These are phyloP conservation scores for Fusarium sp. DNA, from an alignment of 2,329 filamentous ascomycete genomes.

Conservation along the genomic window DNA sequence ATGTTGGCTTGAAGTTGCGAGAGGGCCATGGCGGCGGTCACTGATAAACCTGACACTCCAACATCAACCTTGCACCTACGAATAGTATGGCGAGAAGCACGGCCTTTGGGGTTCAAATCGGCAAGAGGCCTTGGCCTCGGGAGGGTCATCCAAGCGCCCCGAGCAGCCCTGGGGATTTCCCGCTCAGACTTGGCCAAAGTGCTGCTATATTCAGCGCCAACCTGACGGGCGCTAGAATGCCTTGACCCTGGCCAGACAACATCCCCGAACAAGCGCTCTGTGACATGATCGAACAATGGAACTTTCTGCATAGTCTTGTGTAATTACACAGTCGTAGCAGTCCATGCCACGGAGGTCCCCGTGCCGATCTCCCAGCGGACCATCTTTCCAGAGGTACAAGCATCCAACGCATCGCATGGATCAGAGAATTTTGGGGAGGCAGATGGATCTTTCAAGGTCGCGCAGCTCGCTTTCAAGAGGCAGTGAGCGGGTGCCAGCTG, in stretches of 20 bases:
- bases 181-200: slow-evolving; percentile 24
- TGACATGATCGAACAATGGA: slow-evolving; percentile 19
- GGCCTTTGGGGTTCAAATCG: slow-evolving; percentile 21
- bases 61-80: slow-evolving; percentile 8
- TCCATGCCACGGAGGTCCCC: slow-evolving; percentile 20
- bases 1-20: background rate
- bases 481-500: slow-evolving; percentile 6
- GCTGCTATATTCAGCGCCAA: slow-evolving; percentile 42
- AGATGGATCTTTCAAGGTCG: slow-evolving; percentile 10
- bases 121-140: slow-evolving; percentile 1
- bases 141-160: slow-evolving; percentile 22
- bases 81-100: slow-evolving; percentile 27
- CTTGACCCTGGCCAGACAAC: slow-evolving; percentile 21
- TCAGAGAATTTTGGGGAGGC: background rate
- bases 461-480: slow-evolving; percentile 15
- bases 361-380: slow-evolving; percentile 24
- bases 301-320: slow-evolving; percentile 21
- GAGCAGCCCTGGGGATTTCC: slow-evolving; percentile 7
- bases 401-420: slow-evolving; percentile 4
- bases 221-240: slow-evolving; percentile 7
- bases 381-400: slow-evolving; percentile 13
- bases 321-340: slow-evolving; percentile 16
- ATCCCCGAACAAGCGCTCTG: slow-evolving; percentile 7
- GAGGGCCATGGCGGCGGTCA: background rate
- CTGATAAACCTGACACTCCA: slow-evolving; percentile 27